Base-by-base conservation (phyloP, 2,329 filamentous ascomycete genomes). In the Aspergillus cejpii region DNA sequence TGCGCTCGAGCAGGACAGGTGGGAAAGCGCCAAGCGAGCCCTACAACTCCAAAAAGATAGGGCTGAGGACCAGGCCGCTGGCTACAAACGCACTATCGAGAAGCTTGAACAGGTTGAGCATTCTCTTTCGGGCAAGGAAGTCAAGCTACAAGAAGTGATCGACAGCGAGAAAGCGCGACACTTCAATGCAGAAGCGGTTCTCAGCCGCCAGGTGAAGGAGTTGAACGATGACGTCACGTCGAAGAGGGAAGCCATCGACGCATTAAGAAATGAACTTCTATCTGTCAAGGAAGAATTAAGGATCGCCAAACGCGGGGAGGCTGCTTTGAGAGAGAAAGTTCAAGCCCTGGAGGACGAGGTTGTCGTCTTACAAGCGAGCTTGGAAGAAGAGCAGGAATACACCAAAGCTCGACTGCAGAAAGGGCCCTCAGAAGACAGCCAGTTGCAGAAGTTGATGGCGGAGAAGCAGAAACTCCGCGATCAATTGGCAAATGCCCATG, bases 261-360 rank as follows among this genome's bases (percentile, higher is more conserved):
- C 79, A 39, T 71, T 85, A 20, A 78, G 83, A 41, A 76, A 74
- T 41, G 84, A 90, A 56, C 68, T 89, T 3, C 79, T 83, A 2
- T 68, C 72, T 6, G 76, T 82, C 6, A 79, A 78, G 43, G 84
- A 89, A 51, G 81, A 88, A 44, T 73, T 89, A 6, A 79, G 84
- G n/a, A 73, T 83, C 39, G 78, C 78, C 20, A 79, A 82, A 51
- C 74, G 83, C 17, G 80, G 83, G 52, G 76, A 80, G 58, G 77
- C 80, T 52, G 62, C 74, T 1, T 73, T 86, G 48, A 72, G 73
- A 39, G 82, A 85, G 52, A 87, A 81, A 61, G 72, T 82, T 1
- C 78, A 84, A 45, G 75, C 76, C 6, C 64, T 90, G 15, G 84
- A 90, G 59, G 85, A 89, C 52, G 85, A 89, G 60, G 74, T 88